A percentile compares a stretch with the other conserved stretches of the same genome.
These are phyloP conservation scores for Betula pendula DNA, from an alignment of 306 rosid species.

Conservation along the genomic window DNA sequence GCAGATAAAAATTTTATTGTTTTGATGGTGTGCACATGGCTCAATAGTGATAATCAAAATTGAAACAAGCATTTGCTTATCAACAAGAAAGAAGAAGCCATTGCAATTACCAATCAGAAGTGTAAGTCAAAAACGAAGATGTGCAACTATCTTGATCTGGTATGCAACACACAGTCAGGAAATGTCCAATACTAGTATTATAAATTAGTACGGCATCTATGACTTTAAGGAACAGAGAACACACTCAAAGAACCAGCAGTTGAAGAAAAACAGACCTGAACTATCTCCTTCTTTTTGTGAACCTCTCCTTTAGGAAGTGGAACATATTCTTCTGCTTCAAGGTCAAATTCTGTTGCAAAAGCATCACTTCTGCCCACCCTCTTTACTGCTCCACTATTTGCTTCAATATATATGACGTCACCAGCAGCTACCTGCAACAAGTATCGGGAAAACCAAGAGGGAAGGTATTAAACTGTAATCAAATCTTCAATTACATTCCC, in stretches of 20 bases:
- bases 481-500: constrained; percentile 2
- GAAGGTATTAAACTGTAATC: constrained; percentile 2
- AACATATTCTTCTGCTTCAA: constrained; percentile 97
- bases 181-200: constrained; percentile 8
- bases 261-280: constrained; percentile 66
- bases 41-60: neutral
- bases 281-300: constrained; percentile 95
- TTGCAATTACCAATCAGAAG: neutral
- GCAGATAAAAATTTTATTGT: neutral
- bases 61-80: neutral
- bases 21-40: neutral
- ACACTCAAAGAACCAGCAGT: constrained; percentile 4
- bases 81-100: neutral
- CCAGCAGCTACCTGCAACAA: constrained; percentile 81
- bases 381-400: constrained; percentile 96
- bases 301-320: constrained; percentile 99
- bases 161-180: constrained; percentile 1
- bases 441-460: constrained; percentile 4
- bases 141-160: neutral
- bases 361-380: constrained; percentile 98
- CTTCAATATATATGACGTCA: constrained; percentile 92
- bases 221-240: constrained; percentile 7
- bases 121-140: neutral
- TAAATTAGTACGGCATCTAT: constrained; percentile 10
- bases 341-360: constrained; percentile 96